Percentiles rank a stretch among this genome's conserved stretches.
Evolutionary conservation across 352 stramenopile genomes (phyloP).

Genomic region (Phytophthora quininea): DNA sequence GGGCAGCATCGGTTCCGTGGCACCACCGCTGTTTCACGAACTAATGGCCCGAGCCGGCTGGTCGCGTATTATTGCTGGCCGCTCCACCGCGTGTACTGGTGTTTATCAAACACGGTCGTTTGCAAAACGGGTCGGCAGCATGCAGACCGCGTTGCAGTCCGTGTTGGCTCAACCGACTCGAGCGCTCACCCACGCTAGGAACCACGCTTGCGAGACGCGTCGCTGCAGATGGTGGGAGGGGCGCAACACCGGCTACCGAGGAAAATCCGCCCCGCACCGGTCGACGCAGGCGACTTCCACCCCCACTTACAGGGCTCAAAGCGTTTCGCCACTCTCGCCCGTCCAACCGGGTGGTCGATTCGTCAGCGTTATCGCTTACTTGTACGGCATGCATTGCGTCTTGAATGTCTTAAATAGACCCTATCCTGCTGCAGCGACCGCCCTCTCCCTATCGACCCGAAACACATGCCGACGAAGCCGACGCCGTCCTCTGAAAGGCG

Average conservation of each 20-base stretch:
- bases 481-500: constrained; percentile 20
- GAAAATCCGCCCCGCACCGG: constrained; percentile 10
- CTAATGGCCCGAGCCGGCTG: constrained; percentile 10
- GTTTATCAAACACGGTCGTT: constrained; percentile 33
- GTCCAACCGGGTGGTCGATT: constrained; percentile 17
- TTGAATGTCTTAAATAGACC: background rate
- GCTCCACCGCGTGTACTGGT: constrained; percentile 19
- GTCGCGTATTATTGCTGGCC: constrained; percentile 14
- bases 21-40: constrained; percentile 16
- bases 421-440: background rate
- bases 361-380: constrained; percentile 22
- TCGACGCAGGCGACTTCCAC: background rate
- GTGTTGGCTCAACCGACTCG: background rate
- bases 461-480: constrained; percentile 21
- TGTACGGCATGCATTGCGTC: background rate
- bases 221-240: constrained; percentile 7
- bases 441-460: constrained; percentile 16
- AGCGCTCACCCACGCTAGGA: background rate
- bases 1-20: background rate
- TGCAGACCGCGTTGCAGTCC: background rate
- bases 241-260: constrained; percentile 14
- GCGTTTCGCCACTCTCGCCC: background rate
- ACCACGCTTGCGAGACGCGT: constrained; percentile 24
- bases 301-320: background rate
- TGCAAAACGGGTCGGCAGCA: constrained; percentile 17